A percentile compares a stretch with the other conserved stretches of the same genome.
Conservation (phyloP, 176 grass and related monocot genomes). For the Juncus effusus region DNA sequence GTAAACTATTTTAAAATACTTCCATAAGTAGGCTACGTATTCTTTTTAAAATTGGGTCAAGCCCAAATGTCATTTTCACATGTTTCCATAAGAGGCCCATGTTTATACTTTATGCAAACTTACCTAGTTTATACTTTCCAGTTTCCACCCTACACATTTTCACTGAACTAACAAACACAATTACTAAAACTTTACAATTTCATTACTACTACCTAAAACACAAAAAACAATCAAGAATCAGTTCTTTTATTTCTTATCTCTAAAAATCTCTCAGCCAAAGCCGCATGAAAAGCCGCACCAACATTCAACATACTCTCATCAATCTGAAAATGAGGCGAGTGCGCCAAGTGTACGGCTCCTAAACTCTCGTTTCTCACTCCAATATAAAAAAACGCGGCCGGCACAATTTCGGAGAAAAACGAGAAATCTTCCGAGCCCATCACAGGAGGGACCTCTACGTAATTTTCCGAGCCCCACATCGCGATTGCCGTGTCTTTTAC, state of each 20-base stretch:
- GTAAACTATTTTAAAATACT: neutral
- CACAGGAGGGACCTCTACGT: constrained; percentile 62
- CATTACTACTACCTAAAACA: neutral
- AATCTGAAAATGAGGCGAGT: constrained; percentile 86
- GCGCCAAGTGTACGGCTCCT: constrained; percentile 52
- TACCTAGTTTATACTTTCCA: too few species aligned
- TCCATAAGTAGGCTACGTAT: too few species aligned
- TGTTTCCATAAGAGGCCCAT: too few species aligned
- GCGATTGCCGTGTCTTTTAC: constrained; percentile 41
- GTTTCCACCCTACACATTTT: neutral
- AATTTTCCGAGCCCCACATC: constrained; percentile 39
- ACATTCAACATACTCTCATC: constrained; percentile 85
- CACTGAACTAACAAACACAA: neutral
- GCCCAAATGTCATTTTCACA: too few species aligned
- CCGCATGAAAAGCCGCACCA: constrained; percentile 81
- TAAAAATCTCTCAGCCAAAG: constrained; percentile 90
- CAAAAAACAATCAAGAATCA: neutral
- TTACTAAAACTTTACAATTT: neutral
- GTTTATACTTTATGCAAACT: too few species aligned
- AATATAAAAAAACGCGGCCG: constrained; percentile 81
- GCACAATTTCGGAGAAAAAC: constrained; percentile 81
- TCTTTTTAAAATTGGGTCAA: too few species aligned
- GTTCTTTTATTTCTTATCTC: constrained; percentile 26
- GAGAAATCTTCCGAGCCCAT: constrained; percentile 99
- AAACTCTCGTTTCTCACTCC: constrained; percentile 82